Percentiles rank a stretch among this genome's conserved stretches.
Evolutionary conservation across 1,284 basidiomycete genomes (phyloP).

Genomic region (Golubevia sp.): DNA sequence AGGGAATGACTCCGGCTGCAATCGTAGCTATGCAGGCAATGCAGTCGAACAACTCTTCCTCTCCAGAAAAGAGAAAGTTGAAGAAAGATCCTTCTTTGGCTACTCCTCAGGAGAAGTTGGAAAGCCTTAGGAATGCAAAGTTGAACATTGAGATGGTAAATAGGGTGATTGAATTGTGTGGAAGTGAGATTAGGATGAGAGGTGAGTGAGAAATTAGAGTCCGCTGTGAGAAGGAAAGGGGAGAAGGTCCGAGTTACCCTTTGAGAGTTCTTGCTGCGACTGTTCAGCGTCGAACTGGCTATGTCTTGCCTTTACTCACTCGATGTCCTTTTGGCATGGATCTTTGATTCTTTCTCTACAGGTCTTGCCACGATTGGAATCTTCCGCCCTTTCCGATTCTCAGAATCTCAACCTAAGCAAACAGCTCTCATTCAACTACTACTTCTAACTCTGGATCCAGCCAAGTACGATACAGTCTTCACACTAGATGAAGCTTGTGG

Average conservation of each 20-base stretch:
- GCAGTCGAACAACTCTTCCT: not conserved
- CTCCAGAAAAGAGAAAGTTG: slow-evolving; percentile 5
- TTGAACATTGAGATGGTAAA: slow-evolving; percentile 15
- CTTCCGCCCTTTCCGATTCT: slow-evolving; percentile 37
- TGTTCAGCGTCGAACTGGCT: no score
- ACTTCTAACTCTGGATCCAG: slow-evolving; percentile 24
- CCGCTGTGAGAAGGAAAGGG: no score
- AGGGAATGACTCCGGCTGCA: not conserved
- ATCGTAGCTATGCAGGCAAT: not conserved
- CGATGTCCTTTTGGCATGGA: no score
- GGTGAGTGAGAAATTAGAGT: no score
- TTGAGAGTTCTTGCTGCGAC: no score
- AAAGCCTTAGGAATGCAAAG: slow-evolving; percentile 24
- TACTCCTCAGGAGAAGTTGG: slow-evolving; percentile 7
- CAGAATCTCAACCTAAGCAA: slow-evolving; percentile 21
- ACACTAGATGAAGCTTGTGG: slow-evolving; percentile 3
- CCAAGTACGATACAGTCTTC: slow-evolving; percentile 29
- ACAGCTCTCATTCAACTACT: slow-evolving; percentile 39
- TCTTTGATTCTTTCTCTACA: no score
- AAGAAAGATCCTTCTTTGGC: slow-evolving; percentile 1
- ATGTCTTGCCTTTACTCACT: no score
- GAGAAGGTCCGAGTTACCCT: no score
- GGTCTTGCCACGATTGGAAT: slow-evolving; percentile 35
- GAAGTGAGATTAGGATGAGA: slow-evolving; percentile 23
- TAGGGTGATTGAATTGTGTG: slow-evolving; percentile 25